Percentiles rank a stretch among this genome's conserved stretches.
phyloP scores from a whole-genome alignment of 257 asterid species.

The Primulina tabacum region DNA sequence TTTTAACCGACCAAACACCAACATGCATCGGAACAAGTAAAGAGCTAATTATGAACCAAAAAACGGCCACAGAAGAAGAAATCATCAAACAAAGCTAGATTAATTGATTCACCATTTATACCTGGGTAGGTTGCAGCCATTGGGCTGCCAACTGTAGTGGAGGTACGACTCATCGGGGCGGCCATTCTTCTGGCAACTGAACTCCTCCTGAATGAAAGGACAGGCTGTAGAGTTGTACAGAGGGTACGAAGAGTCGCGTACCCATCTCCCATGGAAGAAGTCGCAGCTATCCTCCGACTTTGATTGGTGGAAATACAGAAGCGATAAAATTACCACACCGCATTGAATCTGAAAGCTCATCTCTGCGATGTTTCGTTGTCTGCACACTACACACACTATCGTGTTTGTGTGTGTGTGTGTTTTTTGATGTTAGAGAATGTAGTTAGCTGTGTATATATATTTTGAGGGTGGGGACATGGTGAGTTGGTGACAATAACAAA shows the following conservation, averaged over 20 bases:
- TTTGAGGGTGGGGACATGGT: background rate
- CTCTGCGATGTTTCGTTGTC: background rate
- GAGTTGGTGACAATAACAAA: conserved; percentile 9
- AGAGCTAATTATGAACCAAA: too few relatives aligned
- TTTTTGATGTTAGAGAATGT: background rate
- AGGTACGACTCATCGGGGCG: conserved; percentile 64
- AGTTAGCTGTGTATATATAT: background rate
- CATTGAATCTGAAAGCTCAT: background rate
- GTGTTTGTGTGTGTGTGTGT: background rate
- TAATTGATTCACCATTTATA: conserved; percentile 4
- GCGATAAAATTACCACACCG: background rate
- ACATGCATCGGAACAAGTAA: too few relatives aligned
- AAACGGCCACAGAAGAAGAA: too few relatives aligned
- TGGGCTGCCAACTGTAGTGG: conserved; percentile 72
- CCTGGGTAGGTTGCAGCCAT: conserved; percentile 55
- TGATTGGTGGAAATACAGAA: conserved; percentile 17
- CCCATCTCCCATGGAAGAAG: conserved; percentile 67
- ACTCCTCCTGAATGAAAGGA: conserved; percentile 75
- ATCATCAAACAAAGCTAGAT: too few relatives aligned
- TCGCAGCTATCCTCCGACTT: conserved; percentile 40
- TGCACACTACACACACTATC: background rate
- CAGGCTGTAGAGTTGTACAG: conserved; percentile 57
- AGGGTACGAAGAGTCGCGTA: conserved; percentile 34
- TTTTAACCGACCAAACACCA: too few relatives aligned
- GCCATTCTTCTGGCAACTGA: conserved; percentile 68